Percentiles rank a stretch among this genome's conserved stretches.
These are phyloP conservation scores for Lipomyces yarrowii DNA, from an alignment of 1,139 yeast genomes.

Conservation along the genomic window DNA sequence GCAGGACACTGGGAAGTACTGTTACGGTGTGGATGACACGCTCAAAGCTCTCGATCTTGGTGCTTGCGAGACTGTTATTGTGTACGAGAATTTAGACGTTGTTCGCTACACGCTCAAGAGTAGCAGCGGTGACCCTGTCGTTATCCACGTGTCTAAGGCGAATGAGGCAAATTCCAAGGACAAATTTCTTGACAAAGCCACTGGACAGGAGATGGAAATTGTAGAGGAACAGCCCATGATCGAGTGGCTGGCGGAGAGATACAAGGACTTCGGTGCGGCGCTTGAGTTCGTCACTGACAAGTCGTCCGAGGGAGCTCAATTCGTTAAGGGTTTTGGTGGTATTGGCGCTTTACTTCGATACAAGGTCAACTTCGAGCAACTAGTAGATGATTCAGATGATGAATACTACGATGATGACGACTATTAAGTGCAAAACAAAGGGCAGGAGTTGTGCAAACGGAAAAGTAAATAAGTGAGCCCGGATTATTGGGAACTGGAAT, in stretches of 20 bases:
- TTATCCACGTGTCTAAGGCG: conserved; percentile 70
- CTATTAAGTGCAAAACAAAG: neutral
- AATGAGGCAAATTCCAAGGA: conserved; percentile 44
- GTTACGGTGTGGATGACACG: conserved; percentile 97
- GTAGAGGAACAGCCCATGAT: conserved; percentile 79
- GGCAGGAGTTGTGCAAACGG: neutral
- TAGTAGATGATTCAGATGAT: conserved; percentile 85
- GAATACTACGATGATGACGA: conserved; percentile 72
- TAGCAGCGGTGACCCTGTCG: conserved; percentile 73
- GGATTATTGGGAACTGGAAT: neutral
- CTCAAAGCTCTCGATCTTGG: conserved; percentile 94
- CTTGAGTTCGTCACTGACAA: conserved; percentile 95
- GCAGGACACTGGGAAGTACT: conserved; percentile 94
- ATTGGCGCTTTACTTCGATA: conserved; percentile 94
- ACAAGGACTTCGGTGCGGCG: conserved; percentile 90
- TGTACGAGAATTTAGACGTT: conserved; percentile 85
- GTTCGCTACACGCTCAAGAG: conserved; percentile 84
- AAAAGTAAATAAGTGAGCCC: neutral
- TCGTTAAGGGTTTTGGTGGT: conserved; percentile 98
- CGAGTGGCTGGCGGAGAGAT: conserved; percentile 98
- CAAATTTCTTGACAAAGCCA: conserved; percentile 77
- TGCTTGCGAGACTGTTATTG: conserved; percentile 90
- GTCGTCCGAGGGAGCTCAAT: conserved; percentile 97
- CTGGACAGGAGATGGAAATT: conserved; percentile 88
- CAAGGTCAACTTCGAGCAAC: conserved; percentile 94